These are phyloP conservation scores for Sarocladiaceae sp. DNA, from an alignment of 2,329 filamentous ascomycete genomes.

Conservation along the genomic window DNA sequence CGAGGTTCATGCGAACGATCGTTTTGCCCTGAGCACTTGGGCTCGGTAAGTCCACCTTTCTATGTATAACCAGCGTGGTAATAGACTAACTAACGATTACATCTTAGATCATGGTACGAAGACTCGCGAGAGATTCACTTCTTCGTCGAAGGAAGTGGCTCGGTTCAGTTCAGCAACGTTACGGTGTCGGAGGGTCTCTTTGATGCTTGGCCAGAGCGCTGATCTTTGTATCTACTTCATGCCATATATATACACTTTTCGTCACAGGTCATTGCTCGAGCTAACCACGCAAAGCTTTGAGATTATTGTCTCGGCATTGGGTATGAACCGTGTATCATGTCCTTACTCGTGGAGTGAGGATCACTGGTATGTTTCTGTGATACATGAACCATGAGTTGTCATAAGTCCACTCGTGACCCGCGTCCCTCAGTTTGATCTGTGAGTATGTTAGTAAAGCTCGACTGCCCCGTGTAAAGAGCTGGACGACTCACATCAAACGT, in stretches of 20 bases:
- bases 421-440: slow-evolving; percentile 13
- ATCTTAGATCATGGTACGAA: slow-evolving; percentile 28
- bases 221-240: not conserved
- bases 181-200: slow-evolving; percentile 29
- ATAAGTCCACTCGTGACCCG: slow-evolving; percentile 20
- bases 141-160: slow-evolving; percentile 25
- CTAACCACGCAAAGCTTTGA: too few relatives aligned
- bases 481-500: slow-evolving; percentile 30
- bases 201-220: slow-evolving; percentile 28
- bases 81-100: slow-evolving; percentile 14
- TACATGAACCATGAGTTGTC: slow-evolving; percentile 23
- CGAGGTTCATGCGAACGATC: slow-evolving; percentile 34
- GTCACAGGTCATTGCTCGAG: too few relatives aligned
- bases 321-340: too few relatives aligned
- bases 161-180: slow-evolving; percentile 25
- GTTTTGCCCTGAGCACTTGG: slow-evolving; percentile 37
- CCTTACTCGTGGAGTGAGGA: slow-evolving; percentile 9
- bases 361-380: slow-evolving; percentile 16
- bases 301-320: too few relatives aligned
- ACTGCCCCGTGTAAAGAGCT: too few relatives aligned
- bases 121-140: slow-evolving; percentile 27
- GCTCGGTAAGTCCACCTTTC: slow-evolving; percentile 27
- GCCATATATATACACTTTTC: too few relatives aligned
- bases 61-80: slow-evolving; percentile 2
- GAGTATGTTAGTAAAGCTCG: too few relatives aligned